phyloP scores from a whole-genome alignment of 495 filamentous ascomycete species.

The Endocarpon pusillum region DNA sequence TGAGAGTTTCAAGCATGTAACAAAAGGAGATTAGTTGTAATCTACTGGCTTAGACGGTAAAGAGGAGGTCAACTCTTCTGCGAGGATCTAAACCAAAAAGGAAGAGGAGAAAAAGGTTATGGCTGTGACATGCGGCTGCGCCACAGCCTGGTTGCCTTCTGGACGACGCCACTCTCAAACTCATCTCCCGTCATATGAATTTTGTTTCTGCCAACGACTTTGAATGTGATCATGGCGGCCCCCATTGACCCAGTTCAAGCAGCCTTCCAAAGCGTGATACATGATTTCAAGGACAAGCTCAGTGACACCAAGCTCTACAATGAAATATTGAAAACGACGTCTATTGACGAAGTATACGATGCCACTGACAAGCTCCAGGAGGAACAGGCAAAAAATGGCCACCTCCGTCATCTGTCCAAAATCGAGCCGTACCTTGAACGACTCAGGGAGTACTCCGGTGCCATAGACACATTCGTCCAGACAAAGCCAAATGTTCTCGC shows the following conservation, averaged over 20 bases:
- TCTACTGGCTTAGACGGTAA: too few species aligned
- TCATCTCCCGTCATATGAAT: background rate
- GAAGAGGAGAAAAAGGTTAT: background rate
- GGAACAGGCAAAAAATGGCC: constrained; percentile 10
- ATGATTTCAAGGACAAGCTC: constrained; percentile 9
- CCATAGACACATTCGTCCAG: constrained; percentile 17
- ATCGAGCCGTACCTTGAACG: constrained; percentile 15
- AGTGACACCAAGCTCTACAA: constrained; percentile 8
- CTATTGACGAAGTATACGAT: constrained; percentile 16
- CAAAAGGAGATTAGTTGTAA: too few species aligned
- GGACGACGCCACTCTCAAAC: background rate
- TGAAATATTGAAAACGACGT: constrained; percentile 7
- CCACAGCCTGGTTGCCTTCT: background rate
- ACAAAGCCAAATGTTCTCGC: constrained; percentile 16
- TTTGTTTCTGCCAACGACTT: background rate
- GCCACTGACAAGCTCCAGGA: constrained; percentile 14
- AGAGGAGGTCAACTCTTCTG: too few species aligned
- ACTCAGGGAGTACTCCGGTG: constrained; percentile 11
- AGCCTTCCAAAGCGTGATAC: constrained; percentile 9
- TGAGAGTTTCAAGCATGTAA: too few species aligned
- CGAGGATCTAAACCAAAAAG: background rate
- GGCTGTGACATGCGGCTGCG: constrained; percentile 1
- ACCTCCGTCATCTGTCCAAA: constrained; percentile 11
- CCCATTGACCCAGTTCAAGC: constrained; percentile 7
- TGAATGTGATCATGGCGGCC: background rate